Evolutionary conservation across 148 eudicot genomes (phyloP).

Genomic region (Chenopodium quinoa): DNA sequence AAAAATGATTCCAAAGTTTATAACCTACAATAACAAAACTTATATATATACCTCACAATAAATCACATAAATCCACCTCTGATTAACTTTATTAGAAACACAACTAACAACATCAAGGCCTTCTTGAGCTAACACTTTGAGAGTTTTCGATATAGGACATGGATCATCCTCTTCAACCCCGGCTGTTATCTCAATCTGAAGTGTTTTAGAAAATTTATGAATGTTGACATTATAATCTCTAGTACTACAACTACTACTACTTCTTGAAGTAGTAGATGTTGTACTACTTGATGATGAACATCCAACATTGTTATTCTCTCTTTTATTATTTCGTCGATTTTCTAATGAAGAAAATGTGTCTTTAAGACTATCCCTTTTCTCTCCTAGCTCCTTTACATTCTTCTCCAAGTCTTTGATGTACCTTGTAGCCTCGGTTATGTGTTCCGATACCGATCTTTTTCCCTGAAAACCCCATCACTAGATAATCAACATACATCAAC

Average conservation of each 20-base stretch:
- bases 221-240: constrained; percentile 22
- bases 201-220: constrained; percentile 21
- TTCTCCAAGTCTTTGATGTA: constrained; percentile 53
- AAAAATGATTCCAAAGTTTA: neutral
- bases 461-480: constrained; percentile 37
- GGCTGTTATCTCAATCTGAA: constrained; percentile 29
- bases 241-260: neutral
- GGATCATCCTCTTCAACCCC: constrained; percentile 14
- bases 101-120: constrained; percentile 43
- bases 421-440: constrained; percentile 49
- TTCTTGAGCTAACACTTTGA: constrained; percentile 31
- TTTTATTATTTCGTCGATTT: constrained; percentile 9
- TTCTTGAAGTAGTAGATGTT: constrained; percentile 10
- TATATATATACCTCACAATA: constrained; percentile 42
- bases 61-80: constrained; percentile 36
- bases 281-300: constrained; percentile 17
- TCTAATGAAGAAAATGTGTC: constrained; percentile 10
- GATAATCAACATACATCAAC: neutral
- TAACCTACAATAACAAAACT: neutral
- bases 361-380: constrained; percentile 40
- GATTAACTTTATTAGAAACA: constrained; percentile 36
- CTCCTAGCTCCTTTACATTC: constrained; percentile 37
- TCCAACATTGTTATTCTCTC: neutral
- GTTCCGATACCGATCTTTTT: constrained; percentile 60
- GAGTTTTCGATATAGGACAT: constrained; percentile 43